These are phyloP conservation scores for Eruca vesicaria DNA, from an alignment of 441 rosid genomes.

Conservation along the genomic window DNA sequence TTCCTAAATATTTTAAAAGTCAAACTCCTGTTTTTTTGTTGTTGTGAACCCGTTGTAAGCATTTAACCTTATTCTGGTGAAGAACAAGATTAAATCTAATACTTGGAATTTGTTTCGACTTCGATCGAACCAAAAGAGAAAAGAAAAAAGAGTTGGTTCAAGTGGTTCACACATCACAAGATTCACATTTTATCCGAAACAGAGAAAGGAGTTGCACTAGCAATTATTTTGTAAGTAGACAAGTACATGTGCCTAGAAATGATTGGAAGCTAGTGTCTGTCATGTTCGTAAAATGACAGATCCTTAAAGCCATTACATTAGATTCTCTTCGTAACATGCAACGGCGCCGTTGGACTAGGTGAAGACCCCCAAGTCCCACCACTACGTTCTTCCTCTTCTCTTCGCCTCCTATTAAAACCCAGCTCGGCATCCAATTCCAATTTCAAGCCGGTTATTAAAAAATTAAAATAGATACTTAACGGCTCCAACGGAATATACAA, in stretches of 20 bases:
- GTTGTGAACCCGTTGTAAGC: not conserved
- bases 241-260: slow-evolving; percentile 17
- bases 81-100: not conserved
- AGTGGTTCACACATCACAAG: slow-evolving; percentile 34
- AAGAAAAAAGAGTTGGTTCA: slow-evolving; percentile 3
- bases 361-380: slow-evolving; percentile 11
- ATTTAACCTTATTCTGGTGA: not conserved
- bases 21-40: not conserved
- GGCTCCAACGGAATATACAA: not conserved
- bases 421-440: slow-evolving; percentile 15
- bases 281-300: slow-evolving; percentile 29
- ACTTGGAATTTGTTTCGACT: not conserved
- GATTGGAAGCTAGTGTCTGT: slow-evolving; percentile 16
- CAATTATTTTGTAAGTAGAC: slow-evolving; percentile 29
- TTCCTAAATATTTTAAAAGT: not conserved
- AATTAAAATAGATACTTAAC: not conserved
- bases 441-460: not conserved
- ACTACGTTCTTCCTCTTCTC: not conserved
- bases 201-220: slow-evolving; percentile 5
- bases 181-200: slow-evolving; percentile 29
- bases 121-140: not conserved
- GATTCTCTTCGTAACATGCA: slow-evolving; percentile 18
- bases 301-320: slow-evolving; percentile 19
- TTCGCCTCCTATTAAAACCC: not conserved
- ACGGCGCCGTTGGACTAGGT: slow-evolving; percentile 27